Base-by-base conservation (phyloP, 208 protist genomes). In the Wallacemonas collosoma region DNA sequence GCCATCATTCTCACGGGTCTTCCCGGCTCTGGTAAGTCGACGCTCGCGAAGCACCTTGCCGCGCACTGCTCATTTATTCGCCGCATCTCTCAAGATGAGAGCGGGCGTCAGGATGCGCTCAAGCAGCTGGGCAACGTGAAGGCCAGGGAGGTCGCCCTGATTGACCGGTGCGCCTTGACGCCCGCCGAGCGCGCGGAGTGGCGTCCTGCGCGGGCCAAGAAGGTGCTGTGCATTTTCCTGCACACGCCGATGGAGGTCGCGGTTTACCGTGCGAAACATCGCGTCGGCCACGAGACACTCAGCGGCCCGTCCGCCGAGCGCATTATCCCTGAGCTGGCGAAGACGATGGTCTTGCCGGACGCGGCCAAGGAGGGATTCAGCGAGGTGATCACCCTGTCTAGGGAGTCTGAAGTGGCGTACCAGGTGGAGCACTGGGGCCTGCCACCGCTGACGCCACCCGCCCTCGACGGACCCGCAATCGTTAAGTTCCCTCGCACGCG, bases 401-500 rank as follows among this genome's bases (percentile, higher is more conserved):
- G 58, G 4, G 70, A 74, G 70, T 61, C 58, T 0, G 70, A 62
- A 53, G 70, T 74, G 36, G 48, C 47, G 36, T 50, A 53, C 36
- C 48, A 60, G 60, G 60, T 74, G 47, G 58, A 60, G 70, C 11
- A 36, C 56, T 74, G 70, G 70, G 71, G 71, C 15, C 15, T 69
- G 61, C 71, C 71, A 9, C 61, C 61, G 38, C 51, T 69, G 40
- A 43, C 64, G 71, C 50, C 71, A 14, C 60, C 71, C 9, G 26
- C 57, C 35, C 61, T 74, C 9, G 70, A 74, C 43, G 62, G 60
- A 17, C 70, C 70, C 3, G 38, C 55, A 4, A 74, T 74, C 43
- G 70, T 74, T 9, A 74, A 74, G 65, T 82, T 82, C 65, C 77
- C 77, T 3, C 77, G 77, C 54, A 82, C 77, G 7, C 57, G 54